A percentile compares a stretch with the other conserved stretches of the same genome.
These are phyloP conservation scores for Piromyces finnis DNA, from an alignment of 192 early-diverging fungal genomes.

Conservation along the genomic window DNA sequence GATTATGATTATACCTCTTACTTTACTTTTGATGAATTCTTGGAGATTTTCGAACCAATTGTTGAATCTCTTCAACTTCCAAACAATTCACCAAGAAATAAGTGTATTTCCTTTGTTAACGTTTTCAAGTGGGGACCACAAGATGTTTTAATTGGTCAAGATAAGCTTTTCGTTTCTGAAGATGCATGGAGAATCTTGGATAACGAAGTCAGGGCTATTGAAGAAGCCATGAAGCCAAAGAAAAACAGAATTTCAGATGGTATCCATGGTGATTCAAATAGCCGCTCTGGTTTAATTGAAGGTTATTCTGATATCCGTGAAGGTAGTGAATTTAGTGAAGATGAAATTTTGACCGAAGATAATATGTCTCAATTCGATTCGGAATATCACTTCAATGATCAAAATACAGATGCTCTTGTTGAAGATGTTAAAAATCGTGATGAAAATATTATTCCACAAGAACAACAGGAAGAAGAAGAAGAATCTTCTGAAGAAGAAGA, in stretches of 20 bases:
- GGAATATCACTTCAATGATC: neutral
- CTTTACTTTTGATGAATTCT: neutral
- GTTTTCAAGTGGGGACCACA: neutral
- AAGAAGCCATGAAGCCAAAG: neutral
- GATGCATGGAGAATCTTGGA: neutral
- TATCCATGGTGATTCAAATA: neutral
- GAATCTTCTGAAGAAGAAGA: slow-evolving; percentile 8
- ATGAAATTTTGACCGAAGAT: neutral
- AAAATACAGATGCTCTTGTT: neutral
- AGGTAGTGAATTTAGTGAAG: neutral
- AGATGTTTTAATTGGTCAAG: neutral
- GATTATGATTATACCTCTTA: neutral
- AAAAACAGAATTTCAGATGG: no score
- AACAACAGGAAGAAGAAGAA: slow-evolving; percentile 6
- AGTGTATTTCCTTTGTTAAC: neutral
- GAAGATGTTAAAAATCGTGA: neutral
- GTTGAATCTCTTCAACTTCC: neutral
- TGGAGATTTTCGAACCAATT: neutral
- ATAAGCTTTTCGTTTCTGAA: neutral
- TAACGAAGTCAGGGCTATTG: neutral
- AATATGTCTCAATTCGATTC: neutral
- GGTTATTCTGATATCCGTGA: neutral
- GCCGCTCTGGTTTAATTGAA: neutral
- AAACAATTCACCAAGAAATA: neutral
- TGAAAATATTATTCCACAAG: neutral